Base-by-base conservation (phyloP, 345 rosid genomes). In the Rubroshorea leprosula region DNA sequence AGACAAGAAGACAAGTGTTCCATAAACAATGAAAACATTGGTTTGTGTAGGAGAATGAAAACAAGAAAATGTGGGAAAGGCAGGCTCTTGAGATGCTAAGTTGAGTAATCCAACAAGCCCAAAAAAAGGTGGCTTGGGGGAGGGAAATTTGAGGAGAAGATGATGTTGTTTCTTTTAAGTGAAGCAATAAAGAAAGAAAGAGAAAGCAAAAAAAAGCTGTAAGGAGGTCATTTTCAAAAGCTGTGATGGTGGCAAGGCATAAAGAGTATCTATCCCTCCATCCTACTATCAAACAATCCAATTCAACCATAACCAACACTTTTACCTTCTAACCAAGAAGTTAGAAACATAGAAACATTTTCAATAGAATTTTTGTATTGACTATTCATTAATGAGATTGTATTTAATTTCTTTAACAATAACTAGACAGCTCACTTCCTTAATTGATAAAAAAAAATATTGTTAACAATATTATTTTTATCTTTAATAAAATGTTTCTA, bases 171-270 rank as follows among this genome's bases (percentile, higher is more conserved):
- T 64, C 73, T 72, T 81, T 76, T 35, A 54, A 73, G 75, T 8
- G 76, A 77, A 78, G 79, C 76, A 20, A 16, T 23, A 55, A n/a
- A 63, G 20, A 47, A 14, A 63, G 20, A 47, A 19, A 47, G 38
- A 31, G 20, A 5, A 18, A 27, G 4, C 1, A 5, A 22, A 11
- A 22, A 68, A 68, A 66, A 54, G 69, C 54, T 53, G 68, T 38
- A 52, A 52, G 35, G 58, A 65, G 66, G 83, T 81, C 83, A 57
- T 62, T 71, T 68, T 81, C 77, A 62, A 64, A 68, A 70, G 78
- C 55, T 25, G 74, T 71, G 74, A 71, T 57, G 73, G 76, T 58
- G 41, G 41, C 6, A 35, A 35, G 74, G 72, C 73, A 62, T 46
- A 25, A 24, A 56, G 62, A 58, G 72, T 65, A 67, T 71, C 69